phyloP scores from a whole-genome alignment of 2,329 filamentous ascomycete genomes.

The Microdochium trichocladiopsis region DNA sequence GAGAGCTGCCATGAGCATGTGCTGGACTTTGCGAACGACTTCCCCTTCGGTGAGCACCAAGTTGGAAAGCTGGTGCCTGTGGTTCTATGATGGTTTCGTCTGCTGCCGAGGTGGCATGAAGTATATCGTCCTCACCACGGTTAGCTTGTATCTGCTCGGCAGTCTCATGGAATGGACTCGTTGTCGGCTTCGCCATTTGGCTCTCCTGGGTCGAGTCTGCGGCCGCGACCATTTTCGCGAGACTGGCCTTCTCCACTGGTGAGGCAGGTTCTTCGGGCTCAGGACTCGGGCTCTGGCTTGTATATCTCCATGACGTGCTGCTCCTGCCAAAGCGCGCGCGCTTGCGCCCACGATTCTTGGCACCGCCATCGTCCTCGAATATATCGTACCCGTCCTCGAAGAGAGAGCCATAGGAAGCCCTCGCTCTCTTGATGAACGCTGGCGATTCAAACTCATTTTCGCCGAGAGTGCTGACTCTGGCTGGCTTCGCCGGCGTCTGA shows the following conservation, averaged over 20 bases:
- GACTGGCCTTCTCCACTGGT: not conserved
- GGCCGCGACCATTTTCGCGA: not conserved
- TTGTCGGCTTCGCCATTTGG: not conserved
- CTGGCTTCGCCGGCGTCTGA: constrained; percentile 22
- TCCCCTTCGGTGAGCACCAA: too few relatives aligned
- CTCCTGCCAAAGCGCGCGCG: constrained; percentile 61
- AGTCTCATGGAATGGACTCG: too few relatives aligned
- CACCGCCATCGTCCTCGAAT: constrained; percentile 61
- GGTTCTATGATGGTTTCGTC: too few relatives aligned
- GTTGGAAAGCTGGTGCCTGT: too few relatives aligned
- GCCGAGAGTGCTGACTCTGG: constrained; percentile 25
- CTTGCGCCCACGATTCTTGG: constrained; percentile 58
- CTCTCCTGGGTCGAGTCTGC: not conserved
- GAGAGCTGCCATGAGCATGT: too few relatives aligned
- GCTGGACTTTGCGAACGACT: too few relatives aligned
- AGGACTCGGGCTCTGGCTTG: constrained; percentile 61
- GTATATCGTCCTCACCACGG: too few relatives aligned
- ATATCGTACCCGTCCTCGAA: constrained; percentile 59
- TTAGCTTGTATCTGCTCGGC: too few relatives aligned
- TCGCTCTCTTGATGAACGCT: constrained; percentile 67
- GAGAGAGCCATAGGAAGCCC: constrained; percentile 61
- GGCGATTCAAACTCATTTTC: constrained; percentile 64
- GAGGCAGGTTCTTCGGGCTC: constrained; percentile 14
- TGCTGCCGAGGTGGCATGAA: too few relatives aligned
- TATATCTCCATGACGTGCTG: constrained; percentile 67